A percentile compares a stretch with the other conserved stretches of the same genome.
Evolutionary conservation across 768 basidiomycete species (phyloP).

Genomic region (Leccinum rimulosum): DNA sequence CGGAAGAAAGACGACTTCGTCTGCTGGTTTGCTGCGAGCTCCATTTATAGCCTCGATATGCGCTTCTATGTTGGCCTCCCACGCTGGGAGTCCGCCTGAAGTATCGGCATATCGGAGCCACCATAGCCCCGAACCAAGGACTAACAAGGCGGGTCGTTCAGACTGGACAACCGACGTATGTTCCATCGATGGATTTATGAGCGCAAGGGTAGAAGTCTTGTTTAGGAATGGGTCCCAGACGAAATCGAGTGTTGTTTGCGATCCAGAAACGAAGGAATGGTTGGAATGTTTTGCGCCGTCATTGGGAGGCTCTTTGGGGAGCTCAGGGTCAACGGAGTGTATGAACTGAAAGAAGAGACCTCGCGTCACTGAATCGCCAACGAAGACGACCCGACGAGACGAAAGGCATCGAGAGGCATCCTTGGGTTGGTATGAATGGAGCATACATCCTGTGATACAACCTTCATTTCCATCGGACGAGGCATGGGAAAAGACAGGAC

Average conservation of each 20-base stretch:
- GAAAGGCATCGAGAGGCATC: conserved; percentile 56
- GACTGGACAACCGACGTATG: conserved; percentile 4
- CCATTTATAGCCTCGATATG: conserved; percentile 51
- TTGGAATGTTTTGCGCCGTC: conserved; percentile 71
- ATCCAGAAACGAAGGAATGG: conserved; percentile 45
- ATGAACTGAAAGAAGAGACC: conserved; percentile 76
- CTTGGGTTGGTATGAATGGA: conserved; percentile 56
- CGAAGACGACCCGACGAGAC: conserved; percentile 65
- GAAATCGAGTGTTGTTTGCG: conserved; percentile 55
- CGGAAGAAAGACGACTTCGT: conserved; percentile 75
- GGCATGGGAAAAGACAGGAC: conserved; percentile 25
- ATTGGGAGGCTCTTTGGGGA: conserved; percentile 51
- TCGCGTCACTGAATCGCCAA: conserved; percentile 84
- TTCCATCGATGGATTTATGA: conserved; percentile 33
- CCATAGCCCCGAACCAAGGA: conserved; percentile 88
- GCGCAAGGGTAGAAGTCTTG: conserved; percentile 47
- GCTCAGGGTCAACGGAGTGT: conserved; percentile 53
- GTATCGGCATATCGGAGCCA: conserved; percentile 72
- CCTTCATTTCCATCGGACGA: conserved; percentile 6
- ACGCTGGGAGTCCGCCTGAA: conserved; percentile 74
- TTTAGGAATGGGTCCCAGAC: conserved; percentile 91
- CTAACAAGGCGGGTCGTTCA: conserved; percentile 59
- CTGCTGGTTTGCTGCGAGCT: conserved; percentile 48
- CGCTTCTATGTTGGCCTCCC: conserved; percentile 72
- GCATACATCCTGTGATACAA: conserved; percentile 67